A percentile compares a stretch with the other conserved stretches of the same genome.
Conservation (phyloP, 768 basidiomycete genomes). For the Hydnum rufescens region DNA sequence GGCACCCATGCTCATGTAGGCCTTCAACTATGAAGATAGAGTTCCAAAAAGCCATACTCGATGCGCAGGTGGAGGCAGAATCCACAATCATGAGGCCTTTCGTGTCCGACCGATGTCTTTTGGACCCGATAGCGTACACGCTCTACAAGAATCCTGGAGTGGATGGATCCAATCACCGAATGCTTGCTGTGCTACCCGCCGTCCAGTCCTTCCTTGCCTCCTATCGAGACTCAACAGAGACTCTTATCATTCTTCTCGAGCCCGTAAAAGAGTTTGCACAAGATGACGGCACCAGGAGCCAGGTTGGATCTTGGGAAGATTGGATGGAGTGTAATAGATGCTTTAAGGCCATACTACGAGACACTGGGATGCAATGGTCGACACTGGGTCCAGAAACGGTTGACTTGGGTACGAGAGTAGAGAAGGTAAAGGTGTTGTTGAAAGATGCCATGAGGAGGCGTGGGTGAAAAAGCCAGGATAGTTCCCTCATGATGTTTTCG, state of each 20-base stretch:
- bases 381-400: no score
- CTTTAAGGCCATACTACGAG: not conserved
- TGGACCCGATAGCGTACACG: constrained; percentile 47
- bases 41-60: constrained; percentile 47
- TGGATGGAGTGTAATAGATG: not conserved
- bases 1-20: no score
- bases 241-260: constrained; percentile 33
- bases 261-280: constrained; percentile 39
- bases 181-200: constrained; percentile 21
- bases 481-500: no score
- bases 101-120: constrained; percentile 42
- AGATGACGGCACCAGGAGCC: constrained; percentile 41
- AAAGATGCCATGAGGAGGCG: no score
- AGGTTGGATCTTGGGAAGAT: constrained; percentile 15
- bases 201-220: constrained; percentile 26
- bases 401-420: no score
- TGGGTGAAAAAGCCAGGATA: no score
- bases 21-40: no score
- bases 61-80: constrained; percentile 32
- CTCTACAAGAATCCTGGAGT: constrained; percentile 1
- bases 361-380: not conserved
- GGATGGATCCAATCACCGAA: constrained; percentile 17
- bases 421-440: no score
- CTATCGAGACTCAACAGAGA: constrained; percentile 22
- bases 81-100: constrained; percentile 3